Conservation (phyloP, 495 filamentous ascomycete species). For the Penicillium silybi region DNA sequence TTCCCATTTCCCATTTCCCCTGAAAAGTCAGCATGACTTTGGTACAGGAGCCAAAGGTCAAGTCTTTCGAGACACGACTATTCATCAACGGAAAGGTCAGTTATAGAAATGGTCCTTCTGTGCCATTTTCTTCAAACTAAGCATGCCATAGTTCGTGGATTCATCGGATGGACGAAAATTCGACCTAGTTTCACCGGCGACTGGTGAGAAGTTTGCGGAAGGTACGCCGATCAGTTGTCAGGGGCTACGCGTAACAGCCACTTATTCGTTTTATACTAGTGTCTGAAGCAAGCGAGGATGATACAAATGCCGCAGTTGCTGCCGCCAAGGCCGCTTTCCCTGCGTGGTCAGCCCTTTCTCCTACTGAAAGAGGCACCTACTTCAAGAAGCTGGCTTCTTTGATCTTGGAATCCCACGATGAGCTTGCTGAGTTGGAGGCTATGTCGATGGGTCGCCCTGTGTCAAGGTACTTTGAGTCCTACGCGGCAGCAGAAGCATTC, state of each 20-base stretch:
- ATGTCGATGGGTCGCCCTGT: constrained; percentile 28
- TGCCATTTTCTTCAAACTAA: not conserved
- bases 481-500: constrained; percentile 10
- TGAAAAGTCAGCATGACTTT: not conserved
- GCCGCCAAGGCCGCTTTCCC: constrained; percentile 58
- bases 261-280: constrained; percentile 14
- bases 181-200: constrained; percentile 9
- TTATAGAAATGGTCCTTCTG: not conserved
- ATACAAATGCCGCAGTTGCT: constrained; percentile 55
- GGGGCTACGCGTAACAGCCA: not conserved
- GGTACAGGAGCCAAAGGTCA: constrained; percentile 5
- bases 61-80: constrained; percentile 17
- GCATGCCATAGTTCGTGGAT: constrained; percentile 16
- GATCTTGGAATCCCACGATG: constrained; percentile 38
- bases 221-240: not conserved
- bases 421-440: constrained; percentile 48
- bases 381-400: constrained; percentile 52
- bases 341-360: constrained; percentile 50
- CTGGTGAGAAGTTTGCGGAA: constrained; percentile 12
- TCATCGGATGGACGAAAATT: constrained; percentile 18
- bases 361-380: constrained; percentile 34
- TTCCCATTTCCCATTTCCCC: not conserved
- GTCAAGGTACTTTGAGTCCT: constrained; percentile 21
- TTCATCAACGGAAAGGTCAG: constrained; percentile 20
- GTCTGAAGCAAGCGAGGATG: constrained; percentile 43